Evolutionary conservation across 1,139 yeast genomes (phyloP).

Genomic region (Blastobotrys persicus): DNA sequence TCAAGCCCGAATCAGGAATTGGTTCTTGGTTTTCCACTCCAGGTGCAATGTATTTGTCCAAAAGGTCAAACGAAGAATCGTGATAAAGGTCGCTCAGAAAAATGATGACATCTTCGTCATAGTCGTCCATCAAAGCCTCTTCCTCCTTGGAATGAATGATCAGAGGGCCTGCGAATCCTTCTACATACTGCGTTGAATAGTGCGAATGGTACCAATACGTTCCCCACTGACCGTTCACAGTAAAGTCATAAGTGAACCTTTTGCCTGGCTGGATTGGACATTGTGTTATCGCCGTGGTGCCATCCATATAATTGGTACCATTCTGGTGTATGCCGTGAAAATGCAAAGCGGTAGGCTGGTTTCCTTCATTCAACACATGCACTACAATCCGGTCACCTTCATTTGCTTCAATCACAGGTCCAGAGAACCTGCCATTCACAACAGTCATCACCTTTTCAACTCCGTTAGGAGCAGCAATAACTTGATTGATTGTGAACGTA

Average conservation of each 20-base stretch:
- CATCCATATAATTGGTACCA: conserved; percentile 69
- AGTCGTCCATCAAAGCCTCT: conserved; percentile 39
- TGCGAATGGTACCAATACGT: conserved; percentile 93
- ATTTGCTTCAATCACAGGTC: conserved; percentile 64
- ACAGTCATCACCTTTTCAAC: conserved; percentile 52
- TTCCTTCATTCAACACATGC: conserved; percentile 60
- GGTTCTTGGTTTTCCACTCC: conserved; percentile 93
- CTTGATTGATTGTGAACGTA: conserved; percentile 66
- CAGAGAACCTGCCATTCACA: conserved; percentile 76
- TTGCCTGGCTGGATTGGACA: conserved; percentile 76
- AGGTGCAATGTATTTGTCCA: conserved; percentile 54
- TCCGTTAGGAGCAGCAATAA: conserved; percentile 66
- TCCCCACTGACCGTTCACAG: conserved; percentile 72
- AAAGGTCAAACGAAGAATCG: conserved; percentile 49
- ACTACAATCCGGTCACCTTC: conserved; percentile 65
- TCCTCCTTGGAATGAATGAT: conserved; percentile 53
- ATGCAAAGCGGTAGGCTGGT: conserved; percentile 66
- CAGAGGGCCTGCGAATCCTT: conserved; percentile 77
- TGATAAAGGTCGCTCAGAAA: conserved; percentile 78
- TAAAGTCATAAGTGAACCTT: conserved; percentile 64
- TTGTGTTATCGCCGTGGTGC: conserved; percentile 77
- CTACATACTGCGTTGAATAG: conserved; percentile 72
- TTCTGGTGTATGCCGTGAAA: conserved; percentile 83
- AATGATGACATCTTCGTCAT: conserved; percentile 65
- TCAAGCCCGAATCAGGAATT: conserved; percentile 60